Evolutionary conservation across 768 basidiomycete genomes (phyloP).

Genomic region (Coprinopsis strossmayeri): DNA sequence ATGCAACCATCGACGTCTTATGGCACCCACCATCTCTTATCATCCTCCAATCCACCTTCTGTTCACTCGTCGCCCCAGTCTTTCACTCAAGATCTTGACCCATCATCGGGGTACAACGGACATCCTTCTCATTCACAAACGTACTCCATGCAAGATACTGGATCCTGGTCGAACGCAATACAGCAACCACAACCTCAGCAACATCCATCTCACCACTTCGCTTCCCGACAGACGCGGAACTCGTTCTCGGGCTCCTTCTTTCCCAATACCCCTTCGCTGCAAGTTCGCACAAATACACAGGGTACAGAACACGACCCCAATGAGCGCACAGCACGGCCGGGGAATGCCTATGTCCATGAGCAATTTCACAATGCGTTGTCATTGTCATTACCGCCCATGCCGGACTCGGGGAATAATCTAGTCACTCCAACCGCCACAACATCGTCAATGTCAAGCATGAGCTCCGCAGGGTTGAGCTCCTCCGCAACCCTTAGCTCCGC

Average conservation of each 20-base stretch:
- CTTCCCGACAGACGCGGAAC: constrained; percentile 10
- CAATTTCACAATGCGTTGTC: constrained; percentile 31
- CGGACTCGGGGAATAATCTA: constrained; percentile 8
- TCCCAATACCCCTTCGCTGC: constrained; percentile 22
- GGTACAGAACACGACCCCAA: constrained; percentile 35
- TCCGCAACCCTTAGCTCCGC: constrained; percentile 12
- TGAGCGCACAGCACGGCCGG: constrained; percentile 43
- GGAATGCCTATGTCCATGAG: constrained; percentile 39
- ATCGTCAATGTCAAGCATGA: constrained; percentile 8
- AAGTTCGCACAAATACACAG: constrained; percentile 33
- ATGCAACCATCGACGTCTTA: constrained; percentile 16
- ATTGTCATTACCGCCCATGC: constrained; percentile 9
- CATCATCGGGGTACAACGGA: constrained; percentile 11
- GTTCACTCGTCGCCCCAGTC: constrained; percentile 27
- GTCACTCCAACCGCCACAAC: constrained; percentile 8
- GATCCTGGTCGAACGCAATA: constrained; percentile 17
- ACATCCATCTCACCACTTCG: constrained; percentile 8
- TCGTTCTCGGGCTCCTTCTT: constrained; percentile 19
- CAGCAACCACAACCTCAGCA: constrained; percentile 11
- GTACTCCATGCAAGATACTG: constrained; percentile 20
- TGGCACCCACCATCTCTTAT: constrained; percentile 16
- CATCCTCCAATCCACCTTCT: constrained; percentile 27
- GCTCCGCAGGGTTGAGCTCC: constrained; percentile 11
- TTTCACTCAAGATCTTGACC: constrained; percentile 20
- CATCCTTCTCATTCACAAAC: constrained; percentile 20